A percentile compares a stretch with the other conserved stretches of the same genome.
These are phyloP conservation scores for Crithidia brevicula DNA, from an alignment of 208 protist species.

Conservation along the genomic window DNA sequence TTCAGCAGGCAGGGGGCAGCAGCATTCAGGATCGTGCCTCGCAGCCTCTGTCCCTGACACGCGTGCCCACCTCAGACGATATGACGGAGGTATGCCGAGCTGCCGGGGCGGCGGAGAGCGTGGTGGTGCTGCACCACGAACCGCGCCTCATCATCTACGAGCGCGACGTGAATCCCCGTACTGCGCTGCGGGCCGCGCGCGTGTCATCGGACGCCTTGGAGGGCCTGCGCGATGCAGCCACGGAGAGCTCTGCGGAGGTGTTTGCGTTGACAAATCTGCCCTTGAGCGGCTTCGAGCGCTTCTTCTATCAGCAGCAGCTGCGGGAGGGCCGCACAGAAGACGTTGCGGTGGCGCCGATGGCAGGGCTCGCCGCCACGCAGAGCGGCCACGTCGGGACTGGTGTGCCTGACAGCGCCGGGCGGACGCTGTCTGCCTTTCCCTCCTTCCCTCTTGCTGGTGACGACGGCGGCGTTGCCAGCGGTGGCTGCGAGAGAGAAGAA, in stretches of 20 bases:
- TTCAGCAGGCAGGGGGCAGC: not conserved
- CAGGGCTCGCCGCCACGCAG: not conserved
- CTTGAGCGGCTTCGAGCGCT: constrained; percentile 48
- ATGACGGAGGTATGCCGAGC: constrained; percentile 23
- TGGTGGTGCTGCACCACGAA: constrained; percentile 63
- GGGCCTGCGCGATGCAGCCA: constrained; percentile 30
- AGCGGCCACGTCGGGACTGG: not conserved
- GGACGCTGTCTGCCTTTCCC: not conserved
- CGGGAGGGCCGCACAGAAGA: constrained; percentile 1
- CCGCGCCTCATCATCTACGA: constrained; percentile 57
- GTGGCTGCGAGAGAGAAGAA: too few relatives aligned
- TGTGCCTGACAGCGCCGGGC: not conserved
- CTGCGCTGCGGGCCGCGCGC: constrained; percentile 23
- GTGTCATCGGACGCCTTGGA: constrained; percentile 33
- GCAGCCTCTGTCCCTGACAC: not conserved
- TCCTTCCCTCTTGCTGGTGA: not conserved
- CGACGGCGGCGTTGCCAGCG: not conserved
- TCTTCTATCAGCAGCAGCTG: constrained; percentile 67
- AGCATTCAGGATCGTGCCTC: not conserved
- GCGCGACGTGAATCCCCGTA: constrained; percentile 19
- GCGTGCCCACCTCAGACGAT: constrained; percentile 22
- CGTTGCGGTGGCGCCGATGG: too few relatives aligned
- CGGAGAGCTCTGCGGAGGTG: constrained; percentile 43
- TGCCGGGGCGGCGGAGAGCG: constrained; percentile 16
- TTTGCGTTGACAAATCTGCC: constrained; percentile 39